phyloP scores from a whole-genome alignment of 345 rosid genomes.

The Hypericum androsaemum region DNA sequence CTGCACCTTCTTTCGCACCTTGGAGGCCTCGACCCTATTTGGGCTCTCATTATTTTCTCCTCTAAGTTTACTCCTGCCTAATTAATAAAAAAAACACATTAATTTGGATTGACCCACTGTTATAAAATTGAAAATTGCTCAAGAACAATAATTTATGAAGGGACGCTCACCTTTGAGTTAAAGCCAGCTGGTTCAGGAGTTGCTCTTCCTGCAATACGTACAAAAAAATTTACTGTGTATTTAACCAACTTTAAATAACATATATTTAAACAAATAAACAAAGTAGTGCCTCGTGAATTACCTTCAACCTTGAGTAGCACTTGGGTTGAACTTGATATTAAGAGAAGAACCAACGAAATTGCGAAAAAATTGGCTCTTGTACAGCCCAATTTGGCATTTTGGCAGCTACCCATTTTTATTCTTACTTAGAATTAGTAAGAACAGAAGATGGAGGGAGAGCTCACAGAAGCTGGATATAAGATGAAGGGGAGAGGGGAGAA shows the following conservation, averaged over 20 bases:
- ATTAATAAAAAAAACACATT: not conserved
- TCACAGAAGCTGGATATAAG: slow-evolving; percentile 7
- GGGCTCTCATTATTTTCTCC: slow-evolving; percentile 36
- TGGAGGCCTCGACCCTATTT: slow-evolving; percentile 89
- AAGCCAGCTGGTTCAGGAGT: slow-evolving; percentile 22
- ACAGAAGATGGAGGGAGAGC: not conserved
- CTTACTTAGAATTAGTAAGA: too few species aligned
- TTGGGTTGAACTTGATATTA: slow-evolving; percentile 43
- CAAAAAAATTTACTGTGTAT: too few species aligned
- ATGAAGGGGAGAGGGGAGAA: slow-evolving; percentile 1
- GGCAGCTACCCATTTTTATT: slow-evolving; percentile 20
- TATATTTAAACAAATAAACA: too few species aligned
- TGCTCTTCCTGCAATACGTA: slow-evolving; percentile 44
- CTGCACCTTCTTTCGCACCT: slow-evolving; percentile 76
- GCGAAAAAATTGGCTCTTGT: slow-evolving; percentile 15
- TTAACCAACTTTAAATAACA: too few species aligned
- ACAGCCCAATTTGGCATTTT: slow-evolving; percentile 3
- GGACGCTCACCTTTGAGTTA: slow-evolving; percentile 30
- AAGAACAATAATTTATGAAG: not conserved
- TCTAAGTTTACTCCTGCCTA: slow-evolving; percentile 23
- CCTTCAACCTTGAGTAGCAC: slow-evolving; percentile 43
- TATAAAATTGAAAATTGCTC: not conserved
- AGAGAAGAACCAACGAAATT: slow-evolving; percentile 31
- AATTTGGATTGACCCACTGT: not conserved
- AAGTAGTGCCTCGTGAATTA: slow-evolving; percentile 22